phyloP scores from a whole-genome alignment of 345 rosid species.

The rapeseed (Brassica napus) region Da-Ae NC_063446.1:53671501-53672000 shows the following conservation, averaged over 20 bases:
- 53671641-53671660: too few relatives aligned
- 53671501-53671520: too few relatives aligned
- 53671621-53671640: too few relatives aligned
- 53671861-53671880: slow-evolving; percentile 55
- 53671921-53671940: slow-evolving; percentile 62
- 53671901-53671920: slow-evolving; percentile 63
- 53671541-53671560: too few relatives aligned
- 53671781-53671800: slow-evolving; percentile 59
- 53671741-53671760: not conserved
- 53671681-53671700: not conserved
- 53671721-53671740: not conserved
- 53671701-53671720: not conserved
- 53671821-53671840: slow-evolving; percentile 79
- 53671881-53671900: slow-evolving; percentile 63
- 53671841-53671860: slow-evolving; percentile 50
- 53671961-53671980: slow-evolving; percentile 81
- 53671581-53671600: too few relatives aligned
- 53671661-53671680: too few relatives aligned
- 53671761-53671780: not conserved
- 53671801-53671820: slow-evolving; percentile 64
- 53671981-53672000: slow-evolving; percentile 88
- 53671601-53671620: too few relatives aligned
- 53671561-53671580: too few relatives aligned
- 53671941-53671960: slow-evolving; percentile 68
- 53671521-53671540: too few relatives aligned